These are phyloP conservation scores for Taxillus chinensis DNA, from an alignment of 164 flowering plant species.

Conservation along the genomic window DNA sequence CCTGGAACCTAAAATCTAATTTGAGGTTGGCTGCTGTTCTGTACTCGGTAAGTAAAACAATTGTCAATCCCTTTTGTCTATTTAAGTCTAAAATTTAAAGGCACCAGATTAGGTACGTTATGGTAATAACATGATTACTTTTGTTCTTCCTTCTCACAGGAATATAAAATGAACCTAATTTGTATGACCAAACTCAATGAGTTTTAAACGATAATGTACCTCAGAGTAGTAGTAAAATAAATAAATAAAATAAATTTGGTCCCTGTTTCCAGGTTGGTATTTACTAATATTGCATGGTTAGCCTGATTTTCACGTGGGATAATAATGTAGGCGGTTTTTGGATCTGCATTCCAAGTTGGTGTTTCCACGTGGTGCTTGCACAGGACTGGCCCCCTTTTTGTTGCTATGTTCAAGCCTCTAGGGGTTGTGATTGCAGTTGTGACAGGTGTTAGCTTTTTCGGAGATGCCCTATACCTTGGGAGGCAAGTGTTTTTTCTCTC, in stretches of 20 bases:
- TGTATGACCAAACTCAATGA: no score
- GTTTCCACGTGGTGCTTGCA: constrained; percentile 39
- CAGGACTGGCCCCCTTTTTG: constrained; percentile 21
- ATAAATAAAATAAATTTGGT: no score
- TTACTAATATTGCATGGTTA: no score
- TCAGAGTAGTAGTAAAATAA: no score
- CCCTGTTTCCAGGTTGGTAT: no score
- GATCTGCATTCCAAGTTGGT: constrained; percentile 38
- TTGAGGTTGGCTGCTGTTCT: constrained; percentile 29
- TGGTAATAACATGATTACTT: not conserved
- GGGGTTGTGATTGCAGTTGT: constrained; percentile 14
- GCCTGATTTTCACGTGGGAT: not conserved
- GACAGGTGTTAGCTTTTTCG: constrained; percentile 14
- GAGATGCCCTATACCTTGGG: constrained; percentile 19
- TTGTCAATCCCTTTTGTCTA: no score
- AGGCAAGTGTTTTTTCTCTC: constrained; percentile 11
- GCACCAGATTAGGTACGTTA: not conserved
- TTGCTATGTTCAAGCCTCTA: constrained; percentile 26
- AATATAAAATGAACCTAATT: no score
- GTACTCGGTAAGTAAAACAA: constrained; percentile 31
- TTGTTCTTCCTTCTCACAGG: no score
- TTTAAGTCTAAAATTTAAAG: not conserved
- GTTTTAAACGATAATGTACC: no score
- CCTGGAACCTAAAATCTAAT: constrained; percentile 38
- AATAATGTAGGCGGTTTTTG: constrained; percentile 32